These are phyloP conservation scores for Austropuccinia psidii DNA, from an alignment of 1,284 basidiomycete genomes.

Conservation along the genomic window DNA sequence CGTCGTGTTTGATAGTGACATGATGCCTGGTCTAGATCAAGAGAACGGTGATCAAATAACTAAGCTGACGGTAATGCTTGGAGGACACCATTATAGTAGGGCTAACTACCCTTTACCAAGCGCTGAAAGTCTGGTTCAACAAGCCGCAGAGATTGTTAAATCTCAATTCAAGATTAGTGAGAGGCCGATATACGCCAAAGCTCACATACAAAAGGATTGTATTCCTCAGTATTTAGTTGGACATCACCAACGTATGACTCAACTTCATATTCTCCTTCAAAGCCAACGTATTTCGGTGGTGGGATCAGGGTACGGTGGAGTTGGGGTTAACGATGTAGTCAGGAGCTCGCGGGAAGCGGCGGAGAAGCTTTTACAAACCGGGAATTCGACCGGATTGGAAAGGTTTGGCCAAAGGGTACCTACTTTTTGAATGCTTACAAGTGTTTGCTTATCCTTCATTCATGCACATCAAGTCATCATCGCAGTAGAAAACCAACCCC, in stretches of 20 bases:
- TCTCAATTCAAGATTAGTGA: constrained; percentile 52
- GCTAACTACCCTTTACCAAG: constrained; percentile 46
- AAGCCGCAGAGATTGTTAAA: constrained; percentile 51
- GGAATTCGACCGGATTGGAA: constrained; percentile 26
- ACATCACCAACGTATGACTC: constrained; percentile 62
- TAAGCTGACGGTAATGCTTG: constrained; percentile 86
- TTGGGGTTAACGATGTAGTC: constrained; percentile 83
- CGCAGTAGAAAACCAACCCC: no score
- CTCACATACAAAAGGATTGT: constrained; percentile 60
- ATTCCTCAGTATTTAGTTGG: constrained; percentile 76
- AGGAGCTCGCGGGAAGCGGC: constrained; percentile 54
- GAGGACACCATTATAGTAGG: constrained; percentile 61
- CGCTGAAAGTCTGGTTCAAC: constrained; percentile 36
- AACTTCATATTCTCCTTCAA: constrained; percentile 50
- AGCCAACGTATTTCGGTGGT: constrained; percentile 61
- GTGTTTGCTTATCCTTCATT: no score
- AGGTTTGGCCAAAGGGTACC: no score
- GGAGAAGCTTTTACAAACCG: constrained; percentile 48
- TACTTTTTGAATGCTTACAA: no score
- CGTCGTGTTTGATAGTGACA: constrained; percentile 59
- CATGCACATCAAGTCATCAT: no score
- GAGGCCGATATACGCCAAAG: constrained; percentile 45
- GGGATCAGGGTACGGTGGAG: constrained; percentile 79
- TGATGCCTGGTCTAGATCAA: constrained; percentile 46
- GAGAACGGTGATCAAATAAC: constrained; percentile 43